Evolutionary conservation across 495 filamentous ascomycete genomes (phyloP).

Genomic region (Aspergillus mulundensis): DNA sequence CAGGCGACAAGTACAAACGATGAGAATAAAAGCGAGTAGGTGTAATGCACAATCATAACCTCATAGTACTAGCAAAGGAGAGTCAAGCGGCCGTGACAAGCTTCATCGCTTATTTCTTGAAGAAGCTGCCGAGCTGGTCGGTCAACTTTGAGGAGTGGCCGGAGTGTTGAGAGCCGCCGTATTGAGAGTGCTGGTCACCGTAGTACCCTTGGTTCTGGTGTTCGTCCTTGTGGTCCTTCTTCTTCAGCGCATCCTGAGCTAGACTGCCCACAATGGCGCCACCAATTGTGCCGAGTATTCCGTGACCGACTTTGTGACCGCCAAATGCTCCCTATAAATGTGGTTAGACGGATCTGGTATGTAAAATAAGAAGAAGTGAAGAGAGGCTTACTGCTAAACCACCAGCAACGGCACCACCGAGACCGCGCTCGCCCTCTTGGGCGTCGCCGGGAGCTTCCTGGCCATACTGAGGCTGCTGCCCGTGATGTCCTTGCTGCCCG

Average conservation of each 20-base stretch:
- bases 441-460: conserved; percentile 33
- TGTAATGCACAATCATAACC: conserved; percentile 1
- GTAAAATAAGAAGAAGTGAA: neutral
- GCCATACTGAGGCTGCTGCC: conserved; percentile 14
- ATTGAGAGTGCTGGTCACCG: conserved; percentile 15
- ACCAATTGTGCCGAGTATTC: conserved; percentile 47
- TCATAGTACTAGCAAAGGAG: conserved; percentile 3
- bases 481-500: conserved; percentile 27
- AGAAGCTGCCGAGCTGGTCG: conserved; percentile 40
- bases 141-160: conserved; percentile 27
- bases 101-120: conserved; percentile 34
- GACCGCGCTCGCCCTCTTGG: conserved; percentile 47
- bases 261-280: conserved; percentile 47
- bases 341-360: neutral
- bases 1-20: neutral
- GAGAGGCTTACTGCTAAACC: conserved; percentile 32
- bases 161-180: conserved; percentile 20
- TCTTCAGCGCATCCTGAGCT: conserved; percentile 38
- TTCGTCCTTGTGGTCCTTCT: conserved; percentile 39
- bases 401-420: conserved; percentile 43
- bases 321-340: conserved; percentile 25
- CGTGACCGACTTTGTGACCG: conserved; percentile 50
- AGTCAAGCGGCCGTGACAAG: neutral
- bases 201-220: conserved; percentile 17
- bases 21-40: neutral